phyloP scores from a whole-genome alignment of 139 green algal genomes.

The Marvania coccoides region DNA sequence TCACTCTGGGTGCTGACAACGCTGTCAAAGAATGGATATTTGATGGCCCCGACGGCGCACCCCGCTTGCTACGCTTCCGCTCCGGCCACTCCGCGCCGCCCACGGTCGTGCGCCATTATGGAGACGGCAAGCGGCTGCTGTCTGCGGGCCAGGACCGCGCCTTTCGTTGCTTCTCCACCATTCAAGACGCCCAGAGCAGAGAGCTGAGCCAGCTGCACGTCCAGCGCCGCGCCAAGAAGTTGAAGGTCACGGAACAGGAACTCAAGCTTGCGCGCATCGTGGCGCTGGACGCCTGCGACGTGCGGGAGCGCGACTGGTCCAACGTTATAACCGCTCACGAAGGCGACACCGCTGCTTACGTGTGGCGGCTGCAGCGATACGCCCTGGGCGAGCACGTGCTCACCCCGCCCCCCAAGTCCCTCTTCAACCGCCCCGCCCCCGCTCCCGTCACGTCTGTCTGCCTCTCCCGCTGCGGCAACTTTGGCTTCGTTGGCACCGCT shows the following conservation, averaged over 20 bases:
- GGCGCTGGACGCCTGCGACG: constrained; percentile 56
- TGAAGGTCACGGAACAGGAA: constrained; percentile 65
- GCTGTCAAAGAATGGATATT: constrained; percentile 95
- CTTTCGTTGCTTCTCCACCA: constrained; percentile 82
- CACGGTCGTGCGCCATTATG: constrained; percentile 66
- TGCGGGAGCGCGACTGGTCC: constrained; percentile 92
- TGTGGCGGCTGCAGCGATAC: constrained; percentile 81
- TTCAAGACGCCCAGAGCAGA: constrained; percentile 87
- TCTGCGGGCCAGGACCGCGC: constrained; percentile 77
- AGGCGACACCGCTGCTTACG: constrained; percentile 74
- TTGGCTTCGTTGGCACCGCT: constrained; percentile 77
- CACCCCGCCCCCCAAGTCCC: constrained; percentile 23
- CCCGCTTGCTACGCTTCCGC: constrained; percentile 78
- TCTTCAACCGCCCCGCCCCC: neutral
- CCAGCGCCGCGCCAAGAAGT: constrained; percentile 55
- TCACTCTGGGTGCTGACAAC: constrained; percentile 84
- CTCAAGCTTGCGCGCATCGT: constrained; percentile 76
- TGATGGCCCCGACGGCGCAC: constrained; percentile 47
- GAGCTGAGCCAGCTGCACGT: constrained; percentile 87
- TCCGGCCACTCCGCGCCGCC: constrained; percentile 81
- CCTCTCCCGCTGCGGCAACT: constrained; percentile 91
- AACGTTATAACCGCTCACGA: constrained; percentile 93
- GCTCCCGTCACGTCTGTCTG: neutral
- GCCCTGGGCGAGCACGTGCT: constrained; percentile 64
- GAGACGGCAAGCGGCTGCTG: constrained; percentile 66